These are phyloP conservation scores for Colletotrichum shisoi DNA, from an alignment of 2,329 filamentous ascomycete species.

Conservation along the genomic window DNA sequence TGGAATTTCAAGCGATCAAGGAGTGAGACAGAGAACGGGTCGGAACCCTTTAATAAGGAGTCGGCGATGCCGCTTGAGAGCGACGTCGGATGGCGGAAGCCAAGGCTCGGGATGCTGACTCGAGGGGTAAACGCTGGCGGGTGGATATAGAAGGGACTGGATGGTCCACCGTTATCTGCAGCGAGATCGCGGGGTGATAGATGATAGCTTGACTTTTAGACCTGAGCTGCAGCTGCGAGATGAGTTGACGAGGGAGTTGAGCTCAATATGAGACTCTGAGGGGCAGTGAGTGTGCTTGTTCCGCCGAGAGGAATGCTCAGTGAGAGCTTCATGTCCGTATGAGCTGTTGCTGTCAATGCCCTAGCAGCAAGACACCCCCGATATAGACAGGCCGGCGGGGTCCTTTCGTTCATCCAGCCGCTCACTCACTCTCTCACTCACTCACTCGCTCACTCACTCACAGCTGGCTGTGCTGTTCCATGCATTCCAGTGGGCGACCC, in stretches of 20 bases:
- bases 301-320: background rate
- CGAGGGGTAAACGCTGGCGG: conserved; percentile 30
- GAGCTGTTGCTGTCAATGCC: conserved; percentile 1
- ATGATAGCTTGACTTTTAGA: background rate
- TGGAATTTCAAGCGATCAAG: background rate
- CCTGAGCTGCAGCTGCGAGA: background rate
- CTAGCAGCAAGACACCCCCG: conserved; percentile 2
- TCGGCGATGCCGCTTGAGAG: conserved; percentile 11
- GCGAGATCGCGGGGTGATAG: conserved; percentile 19
- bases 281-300: background rate
- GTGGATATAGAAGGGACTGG: conserved; percentile 25
- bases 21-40: background rate
- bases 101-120: conserved; percentile 27
- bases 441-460: no score
- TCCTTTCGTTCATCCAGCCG: no score
- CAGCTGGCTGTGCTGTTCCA: no score
- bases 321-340: background rate
- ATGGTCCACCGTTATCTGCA: conserved; percentile 37
- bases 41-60: conserved; percentile 23
- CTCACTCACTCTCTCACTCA: no score
- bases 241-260: background rate
- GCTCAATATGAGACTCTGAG: background rate
- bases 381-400: no score
- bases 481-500: conserved; percentile 1
- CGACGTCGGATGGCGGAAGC: conserved; percentile 35